A percentile compares a stretch with the other conserved stretches of the same genome.
These are phyloP conservation scores for Calonectria pauciramosa DNA, from an alignment of 2,329 filamentous ascomycete genomes.

Conservation along the genomic window DNA sequence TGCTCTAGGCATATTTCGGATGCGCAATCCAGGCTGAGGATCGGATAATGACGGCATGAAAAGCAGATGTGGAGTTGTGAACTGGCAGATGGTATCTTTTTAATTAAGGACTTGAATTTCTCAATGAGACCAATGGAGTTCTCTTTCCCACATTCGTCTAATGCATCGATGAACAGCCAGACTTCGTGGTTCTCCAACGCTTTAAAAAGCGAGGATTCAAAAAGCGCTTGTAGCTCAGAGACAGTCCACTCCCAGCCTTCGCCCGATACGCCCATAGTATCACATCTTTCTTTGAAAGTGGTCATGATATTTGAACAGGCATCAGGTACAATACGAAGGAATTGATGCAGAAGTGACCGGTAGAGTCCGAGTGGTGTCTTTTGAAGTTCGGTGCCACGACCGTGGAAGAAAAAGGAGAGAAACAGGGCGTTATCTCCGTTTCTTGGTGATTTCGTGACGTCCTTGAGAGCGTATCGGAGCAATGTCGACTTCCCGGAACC, in stretches of 20 bases:
- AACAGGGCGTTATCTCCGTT: background rate
- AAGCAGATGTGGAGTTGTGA: conserved; percentile 46
- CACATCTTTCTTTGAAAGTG: conserved; percentile 24
- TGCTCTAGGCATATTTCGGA: conserved; percentile 48
- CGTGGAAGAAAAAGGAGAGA: background rate
- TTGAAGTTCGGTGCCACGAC: background rate
- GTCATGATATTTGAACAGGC: conserved; percentile 35
- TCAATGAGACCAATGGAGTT: conserved; percentile 37
- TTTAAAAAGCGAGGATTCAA: conserved; percentile 36
- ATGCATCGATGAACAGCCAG: conserved; percentile 51
- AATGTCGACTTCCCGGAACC: background rate
- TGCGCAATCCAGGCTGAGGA: conserved; percentile 26
- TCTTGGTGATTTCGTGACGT: background rate
- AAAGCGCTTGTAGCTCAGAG: conserved; percentile 35
- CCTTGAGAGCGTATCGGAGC: background rate
- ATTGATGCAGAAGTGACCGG: conserved; percentile 47
- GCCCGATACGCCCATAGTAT: conserved; percentile 24
- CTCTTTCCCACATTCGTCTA: conserved; percentile 51
- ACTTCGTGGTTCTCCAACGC: conserved; percentile 39
- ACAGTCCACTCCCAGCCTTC: conserved; percentile 38
- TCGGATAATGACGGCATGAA: conserved; percentile 50
- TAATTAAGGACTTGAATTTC: conserved; percentile 35
- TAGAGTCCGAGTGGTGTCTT: background rate
- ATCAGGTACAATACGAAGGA: conserved; percentile 42
- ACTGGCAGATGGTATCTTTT: conserved; percentile 26